Percentiles rank a stretch among this genome's conserved stretches.
Conservation (phyloP, 768 basidiomycete species). For the Scleroderma bovista region DNA sequence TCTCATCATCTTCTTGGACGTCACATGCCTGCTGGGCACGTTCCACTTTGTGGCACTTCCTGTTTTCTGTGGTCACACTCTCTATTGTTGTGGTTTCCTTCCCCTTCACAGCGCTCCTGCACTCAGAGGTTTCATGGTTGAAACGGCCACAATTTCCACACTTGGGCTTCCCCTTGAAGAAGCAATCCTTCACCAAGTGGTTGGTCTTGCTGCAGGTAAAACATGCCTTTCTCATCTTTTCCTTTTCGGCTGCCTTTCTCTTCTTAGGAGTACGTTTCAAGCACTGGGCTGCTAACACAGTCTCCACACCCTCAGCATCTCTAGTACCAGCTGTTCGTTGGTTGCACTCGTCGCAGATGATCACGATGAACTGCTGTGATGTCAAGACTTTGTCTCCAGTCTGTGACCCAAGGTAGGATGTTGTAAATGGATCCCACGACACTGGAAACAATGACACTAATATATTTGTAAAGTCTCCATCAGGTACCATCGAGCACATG, state of each 20-base stretch:
- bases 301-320: background rate
- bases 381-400: background rate
- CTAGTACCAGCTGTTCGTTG: background rate
- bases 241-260: too few species aligned
- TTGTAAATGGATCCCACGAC: background rate
- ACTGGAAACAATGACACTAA: background rate
- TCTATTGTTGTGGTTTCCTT: background rate
- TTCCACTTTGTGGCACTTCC: background rate
- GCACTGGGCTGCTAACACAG: background rate
- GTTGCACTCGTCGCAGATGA: background rate
- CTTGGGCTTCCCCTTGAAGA: background rate
- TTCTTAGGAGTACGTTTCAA: too few species aligned
- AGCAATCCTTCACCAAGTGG: background rate
- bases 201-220: too few species aligned
- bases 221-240: too few species aligned
- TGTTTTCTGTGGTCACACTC: background rate
- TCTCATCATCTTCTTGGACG: background rate
- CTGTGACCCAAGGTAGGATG: background rate
- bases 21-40: background rate
- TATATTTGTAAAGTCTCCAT: background rate
- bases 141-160: background rate
- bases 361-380: background rate
- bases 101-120: background rate
- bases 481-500: background rate
- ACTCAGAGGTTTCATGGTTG: background rate